A percentile compares a stretch with the other conserved stretches of the same genome.
Evolutionary conservation across 2,329 filamentous ascomycete genomes (phyloP).

Genomic region (Gliomastix tumulicola): DNA sequence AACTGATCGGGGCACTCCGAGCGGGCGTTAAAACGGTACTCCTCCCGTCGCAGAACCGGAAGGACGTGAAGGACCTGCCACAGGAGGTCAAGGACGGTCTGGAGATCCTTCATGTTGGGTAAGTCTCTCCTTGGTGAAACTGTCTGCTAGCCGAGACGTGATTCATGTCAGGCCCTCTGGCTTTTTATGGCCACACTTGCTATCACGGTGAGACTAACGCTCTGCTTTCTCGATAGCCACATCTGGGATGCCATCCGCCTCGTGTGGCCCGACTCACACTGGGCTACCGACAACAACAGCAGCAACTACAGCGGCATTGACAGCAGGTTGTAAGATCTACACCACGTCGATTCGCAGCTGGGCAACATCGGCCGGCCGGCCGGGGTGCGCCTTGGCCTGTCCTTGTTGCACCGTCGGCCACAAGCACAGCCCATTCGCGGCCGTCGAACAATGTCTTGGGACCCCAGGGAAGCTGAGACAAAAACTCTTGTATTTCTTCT

Average conservation of each 20-base stretch:
- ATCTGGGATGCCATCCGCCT: conserved; percentile 90
- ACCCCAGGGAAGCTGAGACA: too few relatives aligned
- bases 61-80: conserved; percentile 87
- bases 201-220: conserved; percentile 18
- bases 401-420: too few relatives aligned
- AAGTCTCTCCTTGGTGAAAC: neutral
- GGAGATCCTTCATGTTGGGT: conserved; percentile 80
- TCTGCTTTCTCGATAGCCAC: conserved; percentile 53
- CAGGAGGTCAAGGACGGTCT: conserved; percentile 82
- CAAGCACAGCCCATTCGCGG: too few relatives aligned
- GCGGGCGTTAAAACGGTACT: conserved; percentile 94
- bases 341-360: too few relatives aligned
- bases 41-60: conserved; percentile 79
- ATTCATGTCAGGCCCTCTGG: too few relatives aligned
- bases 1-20: conserved; percentile 86
- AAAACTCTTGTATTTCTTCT: too few relatives aligned
- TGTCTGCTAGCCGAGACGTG: too few relatives aligned
- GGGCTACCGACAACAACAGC: conserved; percentile 66
- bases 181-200: too few relatives aligned
- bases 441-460: too few relatives aligned
- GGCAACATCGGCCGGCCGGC: too few relatives aligned
- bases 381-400: too few relatives aligned
- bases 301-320: conserved; percentile 63
- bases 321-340: conserved; percentile 64
- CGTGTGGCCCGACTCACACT: conserved; percentile 86